These are phyloP conservation scores for Metschnikowia amazonensis DNA, from an alignment of 805 yeast genomes.

Conservation along the genomic window DNA sequence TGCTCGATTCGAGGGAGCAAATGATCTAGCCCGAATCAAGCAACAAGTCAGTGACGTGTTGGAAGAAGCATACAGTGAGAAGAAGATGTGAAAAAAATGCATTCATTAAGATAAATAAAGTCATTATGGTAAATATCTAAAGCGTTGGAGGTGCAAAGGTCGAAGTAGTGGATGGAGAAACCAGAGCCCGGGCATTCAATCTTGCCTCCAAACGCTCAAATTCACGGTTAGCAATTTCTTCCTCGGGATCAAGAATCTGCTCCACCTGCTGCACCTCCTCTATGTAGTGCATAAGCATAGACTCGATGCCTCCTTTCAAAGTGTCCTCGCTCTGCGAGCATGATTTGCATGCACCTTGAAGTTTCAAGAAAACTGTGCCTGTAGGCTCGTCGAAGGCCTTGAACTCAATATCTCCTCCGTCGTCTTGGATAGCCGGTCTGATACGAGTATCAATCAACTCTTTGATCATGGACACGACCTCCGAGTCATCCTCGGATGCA, in stretches of 20 bases:
- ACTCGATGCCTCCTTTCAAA: slow-evolving; percentile 89
- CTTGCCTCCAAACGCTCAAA: slow-evolving; percentile 76
- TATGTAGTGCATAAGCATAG: slow-evolving; percentile 95
- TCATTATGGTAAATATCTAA: neutral
- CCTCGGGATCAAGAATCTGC: slow-evolving; percentile 74
- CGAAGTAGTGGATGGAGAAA: slow-evolving; percentile 10
- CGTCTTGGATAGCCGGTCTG: slow-evolving; percentile 97
- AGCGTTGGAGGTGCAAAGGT: slow-evolving; percentile 25
- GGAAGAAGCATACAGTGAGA: slow-evolving; percentile 4
- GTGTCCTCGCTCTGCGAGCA: slow-evolving; percentile 92
- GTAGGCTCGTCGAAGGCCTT: slow-evolving; percentile 79
- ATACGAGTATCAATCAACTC: slow-evolving; percentile 92
- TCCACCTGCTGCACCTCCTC: slow-evolving; percentile 90
- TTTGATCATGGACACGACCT: slow-evolving; percentile 82
- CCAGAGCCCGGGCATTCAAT: slow-evolving; percentile 21
- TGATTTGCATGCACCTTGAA: slow-evolving; percentile 94
- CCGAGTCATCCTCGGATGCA: slow-evolving; percentile 52
- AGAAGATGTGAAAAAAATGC: slow-evolving; percentile 1
- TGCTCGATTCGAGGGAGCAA: slow-evolving; percentile 22
- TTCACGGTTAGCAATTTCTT: slow-evolving; percentile 75
- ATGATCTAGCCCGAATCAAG: slow-evolving; percentile 15
- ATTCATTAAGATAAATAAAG: slow-evolving; percentile 7
- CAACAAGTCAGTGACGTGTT: slow-evolving; percentile 15
- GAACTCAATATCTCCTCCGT: slow-evolving; percentile 95
- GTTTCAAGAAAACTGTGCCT: slow-evolving; percentile 82